A percentile compares a stretch with the other conserved stretches of the same genome.
Evolutionary conservation across 768 basidiomycete genomes (phyloP).

Genomic region (Lactarius tabidus): DNA sequence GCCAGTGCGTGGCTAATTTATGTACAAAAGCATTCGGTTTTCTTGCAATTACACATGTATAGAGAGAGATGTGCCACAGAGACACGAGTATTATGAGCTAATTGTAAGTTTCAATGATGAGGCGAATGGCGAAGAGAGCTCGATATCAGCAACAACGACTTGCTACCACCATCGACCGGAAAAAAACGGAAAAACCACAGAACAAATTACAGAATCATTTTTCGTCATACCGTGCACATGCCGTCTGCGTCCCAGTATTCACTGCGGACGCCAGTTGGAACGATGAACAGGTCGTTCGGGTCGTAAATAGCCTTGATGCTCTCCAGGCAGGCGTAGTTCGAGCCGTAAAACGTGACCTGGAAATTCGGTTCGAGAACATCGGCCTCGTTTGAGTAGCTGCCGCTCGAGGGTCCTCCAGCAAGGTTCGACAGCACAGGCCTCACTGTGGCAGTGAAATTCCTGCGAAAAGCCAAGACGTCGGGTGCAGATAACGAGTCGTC

Average conservation of each 20-base stretch:
- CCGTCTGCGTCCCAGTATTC: slow-evolving; percentile 35
- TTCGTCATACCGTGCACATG: slow-evolving; percentile 25
- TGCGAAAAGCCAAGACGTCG: slow-evolving; percentile 26
- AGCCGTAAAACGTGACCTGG: slow-evolving; percentile 35
- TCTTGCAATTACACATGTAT: no score
- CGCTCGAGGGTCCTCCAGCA: slow-evolving; percentile 29
- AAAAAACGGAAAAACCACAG: no score
- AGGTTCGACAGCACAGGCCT: slow-evolving; percentile 31
- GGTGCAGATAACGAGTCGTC: neutral
- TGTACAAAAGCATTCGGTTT: no score
- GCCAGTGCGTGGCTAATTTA: no score
- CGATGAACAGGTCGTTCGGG: slow-evolving; percentile 35
- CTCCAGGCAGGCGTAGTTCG: slow-evolving; percentile 33
- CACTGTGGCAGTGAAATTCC: slow-evolving; percentile 27
- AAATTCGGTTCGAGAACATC: slow-evolving; percentile 34
- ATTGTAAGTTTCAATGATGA: no score
- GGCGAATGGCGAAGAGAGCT: no score
- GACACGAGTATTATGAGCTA: no score
- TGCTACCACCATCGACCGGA: no score
- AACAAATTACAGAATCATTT: neutral
- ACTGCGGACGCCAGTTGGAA: slow-evolving; percentile 33
- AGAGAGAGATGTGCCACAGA: no score
- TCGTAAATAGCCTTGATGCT: slow-evolving; percentile 34
- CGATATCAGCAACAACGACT: no score
- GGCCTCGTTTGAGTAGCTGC: no score